Conservation (phyloP, 2,329 filamentous ascomycete genomes). For the Claviceps purpurea region DNA sequence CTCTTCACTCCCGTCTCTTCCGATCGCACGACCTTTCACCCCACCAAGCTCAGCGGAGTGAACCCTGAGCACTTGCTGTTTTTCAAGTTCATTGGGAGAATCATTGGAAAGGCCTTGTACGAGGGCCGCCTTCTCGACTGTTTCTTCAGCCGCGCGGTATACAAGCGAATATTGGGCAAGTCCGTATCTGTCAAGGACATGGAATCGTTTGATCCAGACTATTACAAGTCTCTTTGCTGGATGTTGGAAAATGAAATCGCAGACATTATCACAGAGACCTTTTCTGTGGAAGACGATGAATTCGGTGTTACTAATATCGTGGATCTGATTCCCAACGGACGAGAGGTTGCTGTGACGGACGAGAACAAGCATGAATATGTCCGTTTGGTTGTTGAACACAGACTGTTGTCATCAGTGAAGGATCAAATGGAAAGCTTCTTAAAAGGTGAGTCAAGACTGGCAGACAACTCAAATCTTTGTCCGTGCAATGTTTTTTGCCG, state of each 20-base stretch:
- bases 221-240: slow-evolving; percentile 97
- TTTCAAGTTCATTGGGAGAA: slow-evolving; percentile 98
- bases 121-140: slow-evolving; percentile 93
- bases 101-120: slow-evolving; percentile 96
- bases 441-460: slow-evolving; percentile 43
- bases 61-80: slow-evolving; percentile 94
- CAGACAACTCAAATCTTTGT: background rate
- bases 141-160: slow-evolving; percentile 96
- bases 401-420: slow-evolving; percentile 79
- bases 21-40: slow-evolving; percentile 96
- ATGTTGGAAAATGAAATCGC: slow-evolving; percentile 98
- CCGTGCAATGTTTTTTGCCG: background rate
- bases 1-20: slow-evolving; percentile 94
- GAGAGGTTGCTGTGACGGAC: slow-evolving; percentile 86
- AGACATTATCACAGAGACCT: slow-evolving; percentile 92
- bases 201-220: slow-evolving; percentile 96
- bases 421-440: slow-evolving; percentile 91
- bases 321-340: slow-evolving; percentile 76
- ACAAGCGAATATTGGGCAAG: slow-evolving; percentile 93
- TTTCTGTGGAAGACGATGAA: slow-evolving; percentile 84
- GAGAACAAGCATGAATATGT: slow-evolving; percentile 99
- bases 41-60: slow-evolving; percentile 84
- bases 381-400: slow-evolving; percentile 85
- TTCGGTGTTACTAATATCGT: slow-evolving; percentile 83
- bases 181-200: slow-evolving; percentile 97